A percentile compares a stretch with the other conserved stretches of the same genome.
phyloP scores from a whole-genome alignment of 352 stramenopile genomes.

The Phytophthora sp. region DNA sequence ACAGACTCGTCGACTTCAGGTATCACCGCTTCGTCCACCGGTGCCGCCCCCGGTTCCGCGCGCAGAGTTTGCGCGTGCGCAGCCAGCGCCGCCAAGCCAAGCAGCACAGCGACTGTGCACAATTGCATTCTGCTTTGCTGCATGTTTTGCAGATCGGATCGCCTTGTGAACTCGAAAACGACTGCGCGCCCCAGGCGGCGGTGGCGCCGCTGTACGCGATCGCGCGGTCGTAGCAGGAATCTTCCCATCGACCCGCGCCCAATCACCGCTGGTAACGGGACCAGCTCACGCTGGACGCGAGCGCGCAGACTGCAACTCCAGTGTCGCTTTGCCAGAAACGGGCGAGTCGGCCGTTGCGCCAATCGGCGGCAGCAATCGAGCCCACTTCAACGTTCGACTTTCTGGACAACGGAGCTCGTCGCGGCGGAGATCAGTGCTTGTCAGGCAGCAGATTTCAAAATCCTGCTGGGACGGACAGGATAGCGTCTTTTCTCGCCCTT shows the following conservation, averaged over 20 bases:
- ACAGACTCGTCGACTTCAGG: slow-evolving; percentile 16
- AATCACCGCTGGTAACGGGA: not conserved
- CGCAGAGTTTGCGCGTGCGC: slow-evolving; percentile 18
- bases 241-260: not conserved
- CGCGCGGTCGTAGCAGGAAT: not conserved
- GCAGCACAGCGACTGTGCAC: not conserved
- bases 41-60: not conserved
- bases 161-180: not conserved
- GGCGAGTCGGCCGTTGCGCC: not conserved
- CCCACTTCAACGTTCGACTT: not conserved
- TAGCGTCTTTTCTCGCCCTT: too few relatives aligned
- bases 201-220: not conserved
- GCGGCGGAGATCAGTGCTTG: too few relatives aligned
- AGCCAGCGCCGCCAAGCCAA: not conserved
- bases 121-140: not conserved
- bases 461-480: too few relatives aligned
- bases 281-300: not conserved
- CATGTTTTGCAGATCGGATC: not conserved
- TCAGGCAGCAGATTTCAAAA: too few relatives aligned
- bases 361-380: not conserved
- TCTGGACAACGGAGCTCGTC: not conserved
- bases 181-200: not conserved
- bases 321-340: not conserved
- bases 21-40: slow-evolving; percentile 18
- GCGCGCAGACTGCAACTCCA: not conserved